Evolutionary conservation across 345 rosid genomes (phyloP), one percentile per base, ranked within the genome.

Genomic region (Eucalyptus guilfoylei): DNA sequence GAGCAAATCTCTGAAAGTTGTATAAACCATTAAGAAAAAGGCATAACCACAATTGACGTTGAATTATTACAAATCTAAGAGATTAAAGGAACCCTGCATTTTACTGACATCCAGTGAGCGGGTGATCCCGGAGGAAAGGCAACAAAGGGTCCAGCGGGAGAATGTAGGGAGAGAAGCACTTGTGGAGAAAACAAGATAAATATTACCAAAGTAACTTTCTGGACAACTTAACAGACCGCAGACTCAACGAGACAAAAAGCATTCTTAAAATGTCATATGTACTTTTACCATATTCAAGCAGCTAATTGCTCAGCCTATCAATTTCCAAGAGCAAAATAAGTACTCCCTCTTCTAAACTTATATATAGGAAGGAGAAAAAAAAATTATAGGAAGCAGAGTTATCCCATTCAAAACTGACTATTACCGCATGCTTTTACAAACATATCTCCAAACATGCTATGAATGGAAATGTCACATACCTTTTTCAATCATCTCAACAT

Each of bases 401-500:
- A 76, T 40, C 45, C 15, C 83, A 76, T 12, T 76, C 47, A 40
- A 76, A 76, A 76, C 47, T 76, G 47, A 76, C 47, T 21, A 76
- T 50, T 86, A 21, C 5, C 11, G 55, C 64, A 50, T 86, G 44
- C 62, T 86, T 50, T 55, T 86, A 32, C 44, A 49, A 15, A 50
- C 10, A 49, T 86, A 50, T 49, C 64, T 76, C 83, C 45, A 37
- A 76, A 86, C 26, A 86, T 32, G 87, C 62, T 19, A 17, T 49
- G 62, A 86, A 34, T 47, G 40, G 45, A 45, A 86, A 76, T 37
- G 83, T 86, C 52, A 44, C 86, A 90, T 92, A 97, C 99, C 98
- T 96, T 95, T 94, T 60, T 69, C 88, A 89, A 97, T 92, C 52
- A 90, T 89, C 89, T 91, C 94, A 67, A 94, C 87, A 91, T 96